A percentile compares a stretch with the other conserved stretches of the same genome.
Evolutionary conservation across 1,284 basidiomycete species (phyloP).

Genomic region (Golubevia pallescens): DNA sequence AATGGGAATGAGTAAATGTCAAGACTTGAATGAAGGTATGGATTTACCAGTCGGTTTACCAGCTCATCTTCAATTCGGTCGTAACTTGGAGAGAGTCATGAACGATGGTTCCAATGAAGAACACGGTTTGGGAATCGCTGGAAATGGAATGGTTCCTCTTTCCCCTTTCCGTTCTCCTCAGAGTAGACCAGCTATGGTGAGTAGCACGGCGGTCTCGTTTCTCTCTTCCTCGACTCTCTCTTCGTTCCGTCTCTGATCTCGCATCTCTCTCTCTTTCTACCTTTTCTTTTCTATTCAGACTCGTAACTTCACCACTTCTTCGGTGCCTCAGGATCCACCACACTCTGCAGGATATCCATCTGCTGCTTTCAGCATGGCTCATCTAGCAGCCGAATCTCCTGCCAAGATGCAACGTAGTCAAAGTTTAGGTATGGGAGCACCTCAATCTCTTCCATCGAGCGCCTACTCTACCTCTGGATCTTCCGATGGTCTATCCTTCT

Average conservation of each 20-base stretch:
- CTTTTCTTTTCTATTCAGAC: conserved; percentile 1
- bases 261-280: neutral
- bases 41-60: neutral
- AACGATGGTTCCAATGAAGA: neutral
- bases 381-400: neutral
- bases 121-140: neutral
- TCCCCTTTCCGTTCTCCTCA: neutral
- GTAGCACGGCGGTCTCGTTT: neutral
- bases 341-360: neutral
- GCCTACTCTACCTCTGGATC: neutral
- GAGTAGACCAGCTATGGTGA: neutral
- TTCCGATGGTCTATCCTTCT: conserved; percentile 1
- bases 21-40: neutral
- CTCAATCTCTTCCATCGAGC: neutral
- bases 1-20: neutral
- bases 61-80: neutral
- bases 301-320: neutral
- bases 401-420: neutral
- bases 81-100: neutral
- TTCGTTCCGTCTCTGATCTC: neutral
- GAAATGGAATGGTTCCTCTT: neutral
- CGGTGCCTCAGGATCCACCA: conserved; percentile 1
- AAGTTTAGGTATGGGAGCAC: neutral
- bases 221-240: neutral
- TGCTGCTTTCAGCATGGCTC: neutral